Base-by-base conservation (phyloP, 73 alveolate genomes). In the Vitrella brassicaformis region DNA sequence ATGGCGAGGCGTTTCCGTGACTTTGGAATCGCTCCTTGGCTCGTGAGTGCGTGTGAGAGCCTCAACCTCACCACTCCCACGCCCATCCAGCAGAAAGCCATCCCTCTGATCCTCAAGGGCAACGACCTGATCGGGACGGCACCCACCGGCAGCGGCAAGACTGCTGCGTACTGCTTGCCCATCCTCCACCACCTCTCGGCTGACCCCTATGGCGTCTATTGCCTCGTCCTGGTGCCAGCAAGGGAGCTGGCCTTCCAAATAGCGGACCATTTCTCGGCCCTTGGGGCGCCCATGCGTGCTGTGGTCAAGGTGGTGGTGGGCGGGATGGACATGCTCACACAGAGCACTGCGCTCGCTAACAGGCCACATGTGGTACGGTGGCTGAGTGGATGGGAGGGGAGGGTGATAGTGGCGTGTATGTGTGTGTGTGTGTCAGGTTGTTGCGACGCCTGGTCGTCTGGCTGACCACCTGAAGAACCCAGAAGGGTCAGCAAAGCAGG, bases 141-240 rank as follows among this genome's bases (percentile, higher is more conserved):
- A 29, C 95, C 89, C 47, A 97, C 99, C 27, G 99, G 99, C 66
- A 86, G 97, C 70, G 99, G 99, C 25, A 97, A 97, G 86, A 97
- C 99, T 10, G 99, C 98, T 9, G 89, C 98, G 45, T 97, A 91
- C 86, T 78, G 96, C 69, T 89, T 97, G 31, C 99, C 99, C 0
- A 93, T 94, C 10, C 90, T 97, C 66, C 97, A 97, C 80, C 89
- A 93, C 79, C 85, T 93, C 56, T 68, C 84, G 18, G 31, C 46
- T 31, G 84, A 78, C 46, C 84, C 84, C 7, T 78, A 69, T 31
- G 84, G 84, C 68, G 72, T 78, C 19, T 80, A 83, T 46, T 79
- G 87, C 19, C 71, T 87, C 80, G 76, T 87, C 27, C 74, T 87
- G 75, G 89, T 87, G 27, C 93, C 93, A 0, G 85, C 88, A 0